A percentile compares a stretch with the other conserved stretches of the same genome.
Conservation (phyloP, 345 rosid genomes). For the Gossypium rotundifolium region DNA sequence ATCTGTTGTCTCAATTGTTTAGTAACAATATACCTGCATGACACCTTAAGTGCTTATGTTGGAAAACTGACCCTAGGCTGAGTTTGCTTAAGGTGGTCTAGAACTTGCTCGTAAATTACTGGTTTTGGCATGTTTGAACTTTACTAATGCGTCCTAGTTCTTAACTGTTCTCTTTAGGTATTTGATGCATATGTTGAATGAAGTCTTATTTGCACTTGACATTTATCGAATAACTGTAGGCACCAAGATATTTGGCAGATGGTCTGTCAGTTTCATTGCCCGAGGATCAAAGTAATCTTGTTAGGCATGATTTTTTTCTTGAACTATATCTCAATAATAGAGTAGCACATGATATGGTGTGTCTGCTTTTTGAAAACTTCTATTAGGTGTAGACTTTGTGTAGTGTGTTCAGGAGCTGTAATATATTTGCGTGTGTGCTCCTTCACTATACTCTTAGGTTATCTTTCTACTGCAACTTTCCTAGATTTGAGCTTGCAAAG, state of each 20-base stretch:
- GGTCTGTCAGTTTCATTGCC: background rate
- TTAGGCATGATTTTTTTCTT: background rate
- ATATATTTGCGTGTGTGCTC: background rate
- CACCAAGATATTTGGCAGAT: background rate
- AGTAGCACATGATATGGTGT: background rate
- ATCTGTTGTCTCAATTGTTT: background rate
- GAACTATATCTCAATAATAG: background rate
- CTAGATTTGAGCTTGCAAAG: conserved; percentile 7
- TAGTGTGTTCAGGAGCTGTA: background rate
- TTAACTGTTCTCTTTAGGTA: background rate
- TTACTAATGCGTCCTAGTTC: background rate
- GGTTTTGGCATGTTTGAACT: background rate
- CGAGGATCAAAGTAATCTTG: background rate
- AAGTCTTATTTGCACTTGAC: background rate
- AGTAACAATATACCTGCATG: background rate
- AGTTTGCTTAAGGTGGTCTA: background rate
- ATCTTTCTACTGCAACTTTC: background rate
- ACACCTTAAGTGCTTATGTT: background rate
- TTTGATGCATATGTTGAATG: background rate
- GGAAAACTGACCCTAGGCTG: background rate
- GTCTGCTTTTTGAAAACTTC: background rate
- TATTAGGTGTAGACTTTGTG: background rate
- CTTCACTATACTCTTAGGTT: background rate
- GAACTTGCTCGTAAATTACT: background rate
- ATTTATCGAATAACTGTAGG: background rate